Evolutionary conservation across 2,329 filamentous ascomycete species (phyloP).

Genomic region (Beauveria brongniartii): DNA sequence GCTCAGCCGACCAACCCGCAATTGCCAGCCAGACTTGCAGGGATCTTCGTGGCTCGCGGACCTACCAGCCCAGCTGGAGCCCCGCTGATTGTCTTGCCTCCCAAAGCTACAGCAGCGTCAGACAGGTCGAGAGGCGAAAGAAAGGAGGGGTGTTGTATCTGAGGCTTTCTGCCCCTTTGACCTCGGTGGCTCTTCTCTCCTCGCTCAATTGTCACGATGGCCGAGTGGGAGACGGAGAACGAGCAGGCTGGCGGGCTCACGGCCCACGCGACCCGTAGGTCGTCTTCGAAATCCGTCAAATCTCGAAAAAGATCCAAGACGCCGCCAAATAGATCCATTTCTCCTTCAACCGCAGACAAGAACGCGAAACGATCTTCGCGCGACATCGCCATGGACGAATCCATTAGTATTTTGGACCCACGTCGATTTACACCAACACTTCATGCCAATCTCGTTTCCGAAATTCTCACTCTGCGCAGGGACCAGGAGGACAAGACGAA

Average conservation of each 20-base stretch:
- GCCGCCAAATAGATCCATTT: conserved; percentile 36
- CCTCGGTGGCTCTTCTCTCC: background rate
- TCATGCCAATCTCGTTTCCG: conserved; percentile 88
- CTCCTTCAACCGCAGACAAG: conserved; percentile 41
- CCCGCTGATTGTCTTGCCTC: conserved; percentile 11
- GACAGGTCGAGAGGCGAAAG: background rate
- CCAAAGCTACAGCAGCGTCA: background rate
- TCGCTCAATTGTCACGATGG: conserved; percentile 31
- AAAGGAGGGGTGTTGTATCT: background rate
- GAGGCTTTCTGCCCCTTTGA: background rate
- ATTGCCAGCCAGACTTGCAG: conserved; percentile 14
- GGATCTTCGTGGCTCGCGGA: conserved; percentile 11
- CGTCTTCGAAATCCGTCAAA: conserved; percentile 4
- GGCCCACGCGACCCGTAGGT: conserved; percentile 24
- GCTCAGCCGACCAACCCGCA: conserved; percentile 6
- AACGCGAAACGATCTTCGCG: conserved; percentile 44
- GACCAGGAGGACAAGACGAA: conserved; percentile 87
- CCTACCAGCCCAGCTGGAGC: background rate
- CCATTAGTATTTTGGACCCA: conserved; percentile 71
- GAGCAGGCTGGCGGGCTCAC: conserved; percentile 41
- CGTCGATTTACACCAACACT: conserved; percentile 90
- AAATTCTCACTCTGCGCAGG: conserved; percentile 78
- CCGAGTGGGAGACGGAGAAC: conserved; percentile 55
- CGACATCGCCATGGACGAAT: conserved; percentile 58
- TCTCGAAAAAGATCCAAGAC: conserved; percentile 50